Percentiles rank a stretch among this genome's conserved stretches.
Conservation (phyloP, 108 stramenopile genomes). For the Skeletonema potamos region DNA sequence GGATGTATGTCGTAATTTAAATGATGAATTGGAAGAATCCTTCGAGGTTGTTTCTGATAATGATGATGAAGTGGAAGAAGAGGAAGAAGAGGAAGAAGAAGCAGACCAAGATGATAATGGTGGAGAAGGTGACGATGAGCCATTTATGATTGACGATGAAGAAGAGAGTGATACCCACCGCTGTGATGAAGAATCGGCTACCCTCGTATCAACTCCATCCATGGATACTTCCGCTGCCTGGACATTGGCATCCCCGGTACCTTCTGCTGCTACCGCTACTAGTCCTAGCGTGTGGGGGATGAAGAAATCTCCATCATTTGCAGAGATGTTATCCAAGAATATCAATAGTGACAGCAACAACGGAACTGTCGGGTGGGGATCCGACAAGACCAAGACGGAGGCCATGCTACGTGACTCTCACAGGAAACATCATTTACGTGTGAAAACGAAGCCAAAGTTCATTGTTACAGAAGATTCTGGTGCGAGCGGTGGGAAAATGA, state of each 20-base stretch:
- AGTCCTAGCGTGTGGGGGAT: slow-evolving; percentile 19
- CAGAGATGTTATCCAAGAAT: slow-evolving; percentile 30
- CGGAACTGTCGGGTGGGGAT: not conserved
- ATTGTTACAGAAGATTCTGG: slow-evolving; percentile 19
- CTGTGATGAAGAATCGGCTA: slow-evolving; percentile 12
- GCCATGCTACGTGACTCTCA: slow-evolving; percentile 39
- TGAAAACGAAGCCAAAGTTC: slow-evolving; percentile 45
- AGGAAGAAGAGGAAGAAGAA: slow-evolving; percentile 3
- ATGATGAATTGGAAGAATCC: not conserved
- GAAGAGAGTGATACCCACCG: not conserved
- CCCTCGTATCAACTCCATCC: slow-evolving; percentile 20
- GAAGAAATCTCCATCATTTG: slow-evolving; percentile 33
- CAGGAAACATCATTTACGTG: slow-evolving; percentile 32
- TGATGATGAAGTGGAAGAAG: not conserved
- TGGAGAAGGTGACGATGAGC: slow-evolving; percentile 2
- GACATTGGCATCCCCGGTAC: slow-evolving; percentile 26
- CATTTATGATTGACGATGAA: slow-evolving; percentile 32
- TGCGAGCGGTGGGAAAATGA: slow-evolving; percentile 8
- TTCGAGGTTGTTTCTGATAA: slow-evolving; percentile 9
- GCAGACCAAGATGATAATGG: slow-evolving; percentile 5
- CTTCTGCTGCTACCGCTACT: not conserved
- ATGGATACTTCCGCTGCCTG: slow-evolving; percentile 32
- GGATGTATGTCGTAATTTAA: slow-evolving; percentile 1
- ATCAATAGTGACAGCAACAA: not conserved
- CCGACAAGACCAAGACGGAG: slow-evolving; percentile 23